Evolutionary conservation across 768 basidiomycete species (phyloP).

Genomic region (Clitopilus hobsonii): DNA sequence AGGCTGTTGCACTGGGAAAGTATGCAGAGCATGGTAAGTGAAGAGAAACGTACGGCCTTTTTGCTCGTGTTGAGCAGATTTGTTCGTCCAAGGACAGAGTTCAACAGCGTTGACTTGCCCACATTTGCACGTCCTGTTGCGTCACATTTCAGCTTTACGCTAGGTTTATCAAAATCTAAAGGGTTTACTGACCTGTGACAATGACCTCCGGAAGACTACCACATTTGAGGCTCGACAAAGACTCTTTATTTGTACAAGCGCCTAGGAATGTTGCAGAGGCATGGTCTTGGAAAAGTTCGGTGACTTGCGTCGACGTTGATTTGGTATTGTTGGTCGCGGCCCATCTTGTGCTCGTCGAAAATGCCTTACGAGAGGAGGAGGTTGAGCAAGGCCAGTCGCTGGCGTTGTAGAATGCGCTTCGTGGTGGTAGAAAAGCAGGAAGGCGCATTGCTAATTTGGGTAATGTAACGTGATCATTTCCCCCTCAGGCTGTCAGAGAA

Average conservation of each 20-base stretch:
- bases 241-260: neutral
- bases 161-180: neutral
- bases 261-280: neutral
- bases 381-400: no score
- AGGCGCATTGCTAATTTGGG: no score
- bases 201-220: neutral
- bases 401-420: no score
- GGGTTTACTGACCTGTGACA: neutral
- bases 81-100: conserved; percentile 57
- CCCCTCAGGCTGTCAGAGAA: no score
- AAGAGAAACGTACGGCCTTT: conserved; percentile 52
- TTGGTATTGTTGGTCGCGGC: neutral
- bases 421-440: no score
- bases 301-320: neutral
- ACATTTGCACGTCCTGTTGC: conserved; percentile 72
- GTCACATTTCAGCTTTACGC: no score
- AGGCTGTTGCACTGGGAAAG: neutral
- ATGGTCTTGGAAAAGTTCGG: neutral
- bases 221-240: neutral
- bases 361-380: no score
- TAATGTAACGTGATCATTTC: no score
- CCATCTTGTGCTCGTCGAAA: neutral
- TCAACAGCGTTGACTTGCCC: conserved; percentile 73
- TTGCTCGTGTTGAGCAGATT: conserved; percentile 60
- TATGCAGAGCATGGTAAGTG: neutral